phyloP scores from a whole-genome alignment of 306 rosid species.

The Cucurbita moschata region DNA sequence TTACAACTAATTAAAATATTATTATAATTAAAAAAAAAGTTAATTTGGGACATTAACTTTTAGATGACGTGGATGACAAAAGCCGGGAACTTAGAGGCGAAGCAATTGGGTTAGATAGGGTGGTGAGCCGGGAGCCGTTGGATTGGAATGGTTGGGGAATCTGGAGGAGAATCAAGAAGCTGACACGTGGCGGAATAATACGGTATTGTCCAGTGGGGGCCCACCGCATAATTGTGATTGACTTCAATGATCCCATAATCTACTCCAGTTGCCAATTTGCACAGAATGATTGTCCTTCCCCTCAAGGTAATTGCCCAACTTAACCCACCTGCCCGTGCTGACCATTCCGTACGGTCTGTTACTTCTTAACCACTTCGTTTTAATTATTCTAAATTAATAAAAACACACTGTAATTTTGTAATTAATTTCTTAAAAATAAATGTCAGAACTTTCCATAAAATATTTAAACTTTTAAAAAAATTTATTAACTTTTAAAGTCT shows the following conservation, averaged over 20 bases:
- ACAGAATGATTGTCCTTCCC: not conserved
- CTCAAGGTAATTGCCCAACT: not conserved
- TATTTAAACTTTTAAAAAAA: too few relatives aligned
- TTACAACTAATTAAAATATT: too few relatives aligned
- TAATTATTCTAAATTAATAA: too few relatives aligned
- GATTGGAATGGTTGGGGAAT: not conserved
- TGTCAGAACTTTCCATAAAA: too few relatives aligned
- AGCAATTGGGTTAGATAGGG: not conserved
- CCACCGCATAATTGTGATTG: not conserved
- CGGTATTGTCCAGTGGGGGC: not conserved
- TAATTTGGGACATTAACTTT: not conserved
- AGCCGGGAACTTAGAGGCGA: conserved; percentile 2
- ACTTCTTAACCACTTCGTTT: too few relatives aligned
- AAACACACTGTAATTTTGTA: too few relatives aligned
- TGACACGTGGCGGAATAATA: not conserved
- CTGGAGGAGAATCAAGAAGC: not conserved
- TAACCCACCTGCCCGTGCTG: not conserved
- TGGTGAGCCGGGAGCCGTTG: not conserved
- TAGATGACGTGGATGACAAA: not conserved
- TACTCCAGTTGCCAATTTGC: not conserved
- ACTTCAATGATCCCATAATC: not conserved
- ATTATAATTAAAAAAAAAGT: too few relatives aligned
- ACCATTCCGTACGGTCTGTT: not conserved
- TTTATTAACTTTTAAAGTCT: too few relatives aligned
- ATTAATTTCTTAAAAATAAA: too few relatives aligned